Percentiles rank a stretch among this genome's conserved stretches.
phyloP scores from a whole-genome alignment of 2,329 filamentous ascomycete species.

The Colletotrichum ledebouriae region DNA sequence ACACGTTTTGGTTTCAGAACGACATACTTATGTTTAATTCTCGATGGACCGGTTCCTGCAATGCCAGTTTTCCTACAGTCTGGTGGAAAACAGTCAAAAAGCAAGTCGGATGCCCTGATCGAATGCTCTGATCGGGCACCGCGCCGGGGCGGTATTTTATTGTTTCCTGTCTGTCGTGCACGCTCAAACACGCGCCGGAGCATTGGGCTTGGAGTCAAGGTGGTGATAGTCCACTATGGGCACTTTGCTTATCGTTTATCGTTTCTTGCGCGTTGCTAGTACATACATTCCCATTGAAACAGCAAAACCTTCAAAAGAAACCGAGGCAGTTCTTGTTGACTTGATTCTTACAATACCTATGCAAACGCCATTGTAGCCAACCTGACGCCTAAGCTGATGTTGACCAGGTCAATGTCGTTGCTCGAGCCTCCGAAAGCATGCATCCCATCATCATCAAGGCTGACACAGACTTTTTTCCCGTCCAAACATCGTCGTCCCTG shows the following conservation, averaged over 20 bases:
- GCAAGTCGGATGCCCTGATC: slow-evolving; percentile 9
- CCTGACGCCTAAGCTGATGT: background rate
- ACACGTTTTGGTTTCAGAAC: slow-evolving; percentile 30
- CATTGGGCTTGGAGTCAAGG: slow-evolving; percentile 42
- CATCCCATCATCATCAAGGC: background rate
- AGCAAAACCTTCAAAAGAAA: slow-evolving; percentile 7
- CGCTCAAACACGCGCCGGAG: slow-evolving; percentile 21
- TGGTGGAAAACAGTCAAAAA: slow-evolving; percentile 16
- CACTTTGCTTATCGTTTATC: slow-evolving; percentile 17
- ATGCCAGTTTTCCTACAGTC: slow-evolving; percentile 7
- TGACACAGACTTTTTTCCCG: background rate
- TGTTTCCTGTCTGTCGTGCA: slow-evolving; percentile 24
- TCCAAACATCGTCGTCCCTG: slow-evolving; percentile 25
- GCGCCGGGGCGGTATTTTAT: slow-evolving; percentile 19
- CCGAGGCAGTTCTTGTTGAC: background rate
- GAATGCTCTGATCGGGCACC: slow-evolving; percentile 4
- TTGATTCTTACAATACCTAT: too few relatives aligned
- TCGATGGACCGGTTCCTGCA: background rate
- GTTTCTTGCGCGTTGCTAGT: slow-evolving; percentile 40
- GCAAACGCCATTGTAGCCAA: background rate
- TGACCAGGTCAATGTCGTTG: background rate
- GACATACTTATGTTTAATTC: slow-evolving; percentile 32
- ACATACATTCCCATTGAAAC: slow-evolving; percentile 36
- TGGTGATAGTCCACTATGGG: slow-evolving; percentile 8
- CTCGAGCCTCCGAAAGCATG: background rate